Percentiles rank a stretch among this genome's conserved stretches.
These are phyloP conservation scores for Brassica incana DNA, from an alignment of 345 rosid genomes.

Conservation along the genomic window DNA sequence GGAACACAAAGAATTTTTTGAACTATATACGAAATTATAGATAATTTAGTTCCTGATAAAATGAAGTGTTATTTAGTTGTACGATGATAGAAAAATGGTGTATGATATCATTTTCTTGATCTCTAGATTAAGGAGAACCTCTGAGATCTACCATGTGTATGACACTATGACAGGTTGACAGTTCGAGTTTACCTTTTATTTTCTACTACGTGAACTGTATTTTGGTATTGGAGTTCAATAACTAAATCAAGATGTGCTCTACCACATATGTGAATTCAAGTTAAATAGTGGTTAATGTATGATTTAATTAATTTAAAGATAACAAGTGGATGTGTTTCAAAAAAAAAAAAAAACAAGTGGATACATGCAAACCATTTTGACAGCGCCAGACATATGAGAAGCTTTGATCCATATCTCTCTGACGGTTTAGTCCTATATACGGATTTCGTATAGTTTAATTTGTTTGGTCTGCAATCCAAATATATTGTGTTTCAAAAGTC, in stretches of 20 bases:
- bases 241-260: not conserved
- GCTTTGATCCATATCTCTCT: conserved; percentile 15
- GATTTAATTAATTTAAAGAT: not conserved
- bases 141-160: conserved; percentile 29
- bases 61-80: conserved; percentile 5
- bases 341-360: conserved; percentile 13
- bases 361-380: conserved; percentile 12
- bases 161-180: conserved; percentile 33
- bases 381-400: conserved; percentile 27
- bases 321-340: conserved; percentile 14
- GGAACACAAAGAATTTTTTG: conserved; percentile 1
- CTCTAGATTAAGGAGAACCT: conserved; percentile 12
- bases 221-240: not conserved
- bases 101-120: conserved; percentile 2
- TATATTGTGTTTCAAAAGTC: not conserved
- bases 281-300: conserved; percentile 2
- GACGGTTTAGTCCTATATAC: conserved; percentile 2
- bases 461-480: not conserved
- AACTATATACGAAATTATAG: conserved; percentile 2
- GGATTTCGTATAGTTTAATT: not conserved
- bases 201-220: not conserved
- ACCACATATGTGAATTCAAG: conserved; percentile 4
- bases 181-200: conserved; percentile 2
- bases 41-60: not conserved
- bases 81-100: not conserved